Evolutionary conservation across 805 yeast species (phyloP).

Genomic region (Pichia thaimueangensis): DNA sequence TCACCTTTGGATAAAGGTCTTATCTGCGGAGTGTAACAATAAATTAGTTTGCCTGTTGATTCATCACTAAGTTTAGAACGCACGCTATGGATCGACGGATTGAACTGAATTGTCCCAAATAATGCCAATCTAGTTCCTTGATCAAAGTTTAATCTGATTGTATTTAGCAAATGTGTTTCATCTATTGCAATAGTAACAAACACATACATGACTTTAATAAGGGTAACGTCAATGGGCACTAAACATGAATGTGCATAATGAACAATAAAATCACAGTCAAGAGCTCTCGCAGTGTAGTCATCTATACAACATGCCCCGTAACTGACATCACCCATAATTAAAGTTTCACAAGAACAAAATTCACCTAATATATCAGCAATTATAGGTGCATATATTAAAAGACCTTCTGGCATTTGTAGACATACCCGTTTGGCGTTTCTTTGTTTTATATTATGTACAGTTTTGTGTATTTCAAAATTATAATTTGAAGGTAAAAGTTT

Average conservation of each 20-base stretch:
- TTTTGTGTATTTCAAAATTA: constrained; percentile 92
- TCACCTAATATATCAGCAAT: constrained; percentile 91
- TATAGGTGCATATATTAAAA: constrained; percentile 78
- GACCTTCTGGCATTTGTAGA: constrained; percentile 95
- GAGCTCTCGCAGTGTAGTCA: constrained; percentile 86
- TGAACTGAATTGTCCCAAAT: constrained; percentile 95
- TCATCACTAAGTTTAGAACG: constrained; percentile 48
- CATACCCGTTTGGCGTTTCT: constrained; percentile 77
- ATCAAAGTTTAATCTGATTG: constrained; percentile 63
- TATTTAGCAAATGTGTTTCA: constrained; percentile 70
- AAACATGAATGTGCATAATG: constrained; percentile 97
- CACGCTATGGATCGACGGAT: constrained; percentile 83
- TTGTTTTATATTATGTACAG: constrained; percentile 86
- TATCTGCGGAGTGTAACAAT: constrained; percentile 80
- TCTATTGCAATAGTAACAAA: constrained; percentile 92
- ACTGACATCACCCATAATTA: constrained; percentile 98
- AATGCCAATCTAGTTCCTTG: constrained; percentile 66
- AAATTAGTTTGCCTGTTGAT: constrained; percentile 38
- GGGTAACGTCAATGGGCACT: constrained; percentile 89
- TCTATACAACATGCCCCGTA: constrained; percentile 99
- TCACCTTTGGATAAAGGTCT: constrained; percentile 93
- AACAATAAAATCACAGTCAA: constrained; percentile 89
- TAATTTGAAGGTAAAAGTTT: constrained; percentile 81
- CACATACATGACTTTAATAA: constrained; percentile 86
- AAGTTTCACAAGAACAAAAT: constrained; percentile 78